Evolutionary conservation across 1,284 basidiomycete species (phyloP), one percentile per base, ranked within the genome.

Genomic region (Microbotryum scabiosae): DNA sequence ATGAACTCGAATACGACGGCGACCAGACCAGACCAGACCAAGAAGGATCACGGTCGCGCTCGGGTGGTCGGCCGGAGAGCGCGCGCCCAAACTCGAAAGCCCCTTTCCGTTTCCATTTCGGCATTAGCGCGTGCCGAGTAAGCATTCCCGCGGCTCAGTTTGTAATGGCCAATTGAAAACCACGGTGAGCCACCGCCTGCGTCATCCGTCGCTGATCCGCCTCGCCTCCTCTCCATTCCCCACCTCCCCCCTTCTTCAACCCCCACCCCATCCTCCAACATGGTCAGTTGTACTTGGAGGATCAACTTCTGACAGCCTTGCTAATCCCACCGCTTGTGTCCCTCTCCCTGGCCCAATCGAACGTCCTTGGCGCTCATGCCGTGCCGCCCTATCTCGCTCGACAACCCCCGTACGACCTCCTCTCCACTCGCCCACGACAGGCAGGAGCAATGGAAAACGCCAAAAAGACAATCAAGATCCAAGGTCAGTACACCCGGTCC

Each of bases 381-480:
- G 12, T 16, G 36, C 36, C 36, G 36, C 44, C 30, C 18, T 32
- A 21, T 26, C 41, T 36, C 36, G 28, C 4, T 43, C 51, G n/a
- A n/a, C 30, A 30, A 2, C 30, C 51, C 20, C 30, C 50, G 25
- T 7, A 30, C 45, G 6, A 5, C n/a, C 41, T 41, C 5, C 36
- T 41, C 36, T 1, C 14, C 6, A 28, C 14, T 23, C 26, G n/a
- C 36, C 14, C 21, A 45, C 26, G 20, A 25, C 51, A 69, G 67
- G 91, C 91, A 60, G 92, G 92, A 69, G 91, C 89, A 75, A 84
- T 94, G 75, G 81, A 88, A 67, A 90, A 91, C 75, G 91, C 91
- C 69, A 90, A 86, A 81, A 83, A 82, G 75, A 67, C 65, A 81
- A 90, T 76, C 83, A 93, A 63, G 54, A 69, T 82, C 83, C 72